A percentile compares a stretch with the other conserved stretches of the same genome.
Conservation (phyloP, 2,329 filamentous ascomycete genomes). For the Ilyonectria sp. region DNA sequence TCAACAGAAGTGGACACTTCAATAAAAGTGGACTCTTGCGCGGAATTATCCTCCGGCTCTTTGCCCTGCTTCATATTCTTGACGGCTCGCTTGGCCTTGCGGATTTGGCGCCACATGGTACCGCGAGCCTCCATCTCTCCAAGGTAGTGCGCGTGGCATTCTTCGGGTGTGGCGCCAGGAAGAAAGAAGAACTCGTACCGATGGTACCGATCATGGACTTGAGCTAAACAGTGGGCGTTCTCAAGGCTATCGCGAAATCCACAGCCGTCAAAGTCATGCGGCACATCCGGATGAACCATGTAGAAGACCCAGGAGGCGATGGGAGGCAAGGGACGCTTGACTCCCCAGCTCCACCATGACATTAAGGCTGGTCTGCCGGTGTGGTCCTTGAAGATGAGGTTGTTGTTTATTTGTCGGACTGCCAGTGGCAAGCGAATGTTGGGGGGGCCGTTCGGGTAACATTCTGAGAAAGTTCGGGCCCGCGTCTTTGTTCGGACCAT, state of each 20-base stretch:
- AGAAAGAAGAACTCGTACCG: constrained; percentile 25
- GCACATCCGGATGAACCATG: constrained; percentile 13
- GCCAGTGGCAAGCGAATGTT: neutral
- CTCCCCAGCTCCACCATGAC: neutral
- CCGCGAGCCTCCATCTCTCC: constrained; percentile 21
- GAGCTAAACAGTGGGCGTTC: neutral
- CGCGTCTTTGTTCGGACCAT: constrained; percentile 21
- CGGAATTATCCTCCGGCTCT: constrained; percentile 2
- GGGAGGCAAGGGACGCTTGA: neutral
- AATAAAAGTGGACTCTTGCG: neutral
- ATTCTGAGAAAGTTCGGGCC: neutral
- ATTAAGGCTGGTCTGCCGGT: constrained; percentile 8
- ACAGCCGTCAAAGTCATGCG: constrained; percentile 16
- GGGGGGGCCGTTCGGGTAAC: neutral
- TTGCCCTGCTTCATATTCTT: constrained; percentile 12
- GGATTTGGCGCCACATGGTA: constrained; percentile 24
- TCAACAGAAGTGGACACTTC: neutral
- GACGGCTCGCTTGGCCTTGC: constrained; percentile 18
- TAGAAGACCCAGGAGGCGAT: constrained; percentile 20
- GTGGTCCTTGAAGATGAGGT: constrained; percentile 20
- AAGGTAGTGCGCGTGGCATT: constrained; percentile 19
- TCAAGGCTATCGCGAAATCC: neutral
- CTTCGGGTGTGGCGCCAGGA: constrained; percentile 7
- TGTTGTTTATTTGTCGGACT: neutral
- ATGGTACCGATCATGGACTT: neutral